phyloP scores from a whole-genome alignment of 768 basidiomycete genomes.

The Tephrocybe sp. region DNA sequence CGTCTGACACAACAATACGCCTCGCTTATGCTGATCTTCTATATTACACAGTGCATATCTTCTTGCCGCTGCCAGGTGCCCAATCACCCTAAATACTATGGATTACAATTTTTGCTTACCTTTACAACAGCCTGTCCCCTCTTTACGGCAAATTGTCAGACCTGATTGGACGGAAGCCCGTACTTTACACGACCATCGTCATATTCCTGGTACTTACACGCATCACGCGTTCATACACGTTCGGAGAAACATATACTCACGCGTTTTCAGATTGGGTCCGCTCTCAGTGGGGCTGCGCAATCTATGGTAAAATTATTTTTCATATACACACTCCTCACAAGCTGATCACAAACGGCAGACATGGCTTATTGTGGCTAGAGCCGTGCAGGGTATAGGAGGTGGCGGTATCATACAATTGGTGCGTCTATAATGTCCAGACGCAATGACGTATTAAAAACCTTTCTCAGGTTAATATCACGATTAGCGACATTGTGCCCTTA shows the following conservation, averaged over 20 bases:
- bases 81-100: neutral
- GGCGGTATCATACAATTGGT: conserved; percentile 78
- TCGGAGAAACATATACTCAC: conserved; percentile 2
- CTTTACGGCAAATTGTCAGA: conserved; percentile 81
- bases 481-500: conserved; percentile 82
- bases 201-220: conserved; percentile 73
- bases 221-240: neutral
- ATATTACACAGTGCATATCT: conserved; percentile 62
- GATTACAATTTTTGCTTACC: neutral
- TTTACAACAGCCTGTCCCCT: conserved; percentile 50
- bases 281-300: conserved; percentile 81
- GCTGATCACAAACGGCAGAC: conserved; percentile 31
- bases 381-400: conserved; percentile 82
- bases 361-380: conserved; percentile 76
- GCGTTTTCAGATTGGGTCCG: conserved; percentile 62
- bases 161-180: conserved; percentile 57
- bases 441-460: neutral
- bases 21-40: neutral
- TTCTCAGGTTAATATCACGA: conserved; percentile 62
- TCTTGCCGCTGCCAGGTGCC: conserved; percentile 56
- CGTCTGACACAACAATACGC: conserved; percentile 11
- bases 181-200: conserved; percentile 64
- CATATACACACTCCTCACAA: neutral
- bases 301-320: conserved; percentile 43
- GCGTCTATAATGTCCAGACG: conserved; percentile 6